These are phyloP conservation scores for Crucibulum parvulum DNA, from an alignment of 1,284 basidiomycete species.

Conservation along the genomic window DNA sequence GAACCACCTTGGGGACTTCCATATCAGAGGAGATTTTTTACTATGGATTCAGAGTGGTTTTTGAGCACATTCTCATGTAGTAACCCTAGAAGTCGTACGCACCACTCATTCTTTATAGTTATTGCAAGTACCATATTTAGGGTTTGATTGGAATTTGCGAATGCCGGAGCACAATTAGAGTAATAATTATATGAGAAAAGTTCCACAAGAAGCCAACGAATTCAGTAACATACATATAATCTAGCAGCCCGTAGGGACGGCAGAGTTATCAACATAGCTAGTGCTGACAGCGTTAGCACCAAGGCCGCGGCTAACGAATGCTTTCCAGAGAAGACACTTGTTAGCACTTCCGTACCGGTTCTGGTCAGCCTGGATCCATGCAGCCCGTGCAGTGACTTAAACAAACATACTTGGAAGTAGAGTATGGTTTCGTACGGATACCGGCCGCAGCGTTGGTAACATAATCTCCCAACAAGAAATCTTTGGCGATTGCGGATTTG, in stretches of 20 bases:
- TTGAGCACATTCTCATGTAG: too few species aligned
- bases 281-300: slow-evolving; percentile 41
- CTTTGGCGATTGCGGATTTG: slow-evolving; percentile 37
- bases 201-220: too few species aligned
- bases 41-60: too few species aligned
- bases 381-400: slow-evolving; percentile 41
- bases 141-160: too few species aligned
- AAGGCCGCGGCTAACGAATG: slow-evolving; percentile 55
- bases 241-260: slow-evolving; percentile 42
- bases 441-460: slow-evolving; percentile 37
- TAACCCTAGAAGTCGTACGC: too few species aligned
- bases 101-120: too few species aligned
- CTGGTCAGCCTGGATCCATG: slow-evolving; percentile 59
- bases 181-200: too few species aligned
- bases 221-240: too few species aligned
- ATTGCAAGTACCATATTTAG: too few species aligned
- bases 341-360: slow-evolving; percentile 53
- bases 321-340: slow-evolving; percentile 51
- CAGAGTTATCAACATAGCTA: slow-evolving; percentile 36
- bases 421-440: slow-evolving; percentile 45
- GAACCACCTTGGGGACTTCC: too few species aligned
- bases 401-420: slow-evolving; percentile 36
- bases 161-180: too few species aligned
- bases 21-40: too few species aligned
- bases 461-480: slow-evolving; percentile 47